Evolutionary conservation across 208 protist genomes (phyloP), one percentile per base, ranked within the genome.

Genomic region (Herpetomonas muscarum): DNA sequence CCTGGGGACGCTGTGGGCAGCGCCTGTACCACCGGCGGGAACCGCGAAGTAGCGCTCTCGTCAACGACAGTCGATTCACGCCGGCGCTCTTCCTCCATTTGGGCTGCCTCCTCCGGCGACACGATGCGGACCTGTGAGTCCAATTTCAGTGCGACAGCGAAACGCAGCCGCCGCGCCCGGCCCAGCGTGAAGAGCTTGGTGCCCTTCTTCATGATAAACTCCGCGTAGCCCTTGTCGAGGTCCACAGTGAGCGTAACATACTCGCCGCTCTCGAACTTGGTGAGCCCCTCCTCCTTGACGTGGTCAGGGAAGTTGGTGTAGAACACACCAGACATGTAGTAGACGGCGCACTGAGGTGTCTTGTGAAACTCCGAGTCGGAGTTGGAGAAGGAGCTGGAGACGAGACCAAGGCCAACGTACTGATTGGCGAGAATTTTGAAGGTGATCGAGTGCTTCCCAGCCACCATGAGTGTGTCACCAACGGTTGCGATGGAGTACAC

Each of bases 281-380:
- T 74, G 0, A 94, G 67, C 39, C 77, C 83, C 53, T 96, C 90
- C 61, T 96, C 87, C 60, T 96, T 96, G 13, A 78, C 67, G 67
- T 93, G 87, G 58, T 93, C 73, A 0, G 85, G 81, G 60, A 84
- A 96, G 66, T 94, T 94, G 34, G 82, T 81, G 79, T 94, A 96
- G 50, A 96, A 94, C 1, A 96, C 90, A 19, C 90, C 90, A 2
- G 90, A 90, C 87, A 94, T 94, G 67, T 96, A 96, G 65, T 96
- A 96, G 36, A 96, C 83, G 51, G 81, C 92, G 67, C 87, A 91
- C 60, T 94, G 69, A 10, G 67, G 55, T 22, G 83, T 88, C 55
- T 87, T 91, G 80, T 94, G 87, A 62, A 93, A 94, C 62, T 96
- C 87, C 54, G 87, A 77, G 61, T 96, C 87, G 4, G 68, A 73